Conservation (phyloP, 1,284 basidiomycete genomes). For the Lignosus rhinocerotis region DNA sequence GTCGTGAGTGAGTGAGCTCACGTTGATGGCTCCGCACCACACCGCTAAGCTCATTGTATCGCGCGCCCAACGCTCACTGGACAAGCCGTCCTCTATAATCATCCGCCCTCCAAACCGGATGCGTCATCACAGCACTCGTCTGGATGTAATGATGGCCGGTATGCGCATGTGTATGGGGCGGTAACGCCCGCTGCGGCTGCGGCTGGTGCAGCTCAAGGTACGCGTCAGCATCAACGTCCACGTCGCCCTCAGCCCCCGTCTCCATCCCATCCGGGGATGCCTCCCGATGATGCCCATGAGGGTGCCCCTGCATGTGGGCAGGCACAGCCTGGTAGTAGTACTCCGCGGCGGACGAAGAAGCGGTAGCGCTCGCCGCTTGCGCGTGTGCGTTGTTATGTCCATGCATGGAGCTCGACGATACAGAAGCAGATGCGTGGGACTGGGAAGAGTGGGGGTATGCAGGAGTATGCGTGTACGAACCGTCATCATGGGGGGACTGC, state of each 20-base stretch:
- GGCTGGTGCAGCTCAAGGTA: slow-evolving; percentile 21
- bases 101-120: slow-evolving; percentile 16
- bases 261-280: background rate
- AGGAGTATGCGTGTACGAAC: background rate
- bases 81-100: slow-evolving; percentile 16
- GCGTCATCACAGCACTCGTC: background rate
- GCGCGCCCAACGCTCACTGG: slow-evolving; percentile 10
- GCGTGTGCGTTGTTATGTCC: background rate
- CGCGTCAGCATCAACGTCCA: slow-evolving; percentile 3
- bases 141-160: slow-evolving; percentile 13
- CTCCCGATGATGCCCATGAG: background rate
- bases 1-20: background rate
- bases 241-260: background rate
- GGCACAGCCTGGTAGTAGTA: slow-evolving; percentile 9
- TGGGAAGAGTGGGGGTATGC: background rate
- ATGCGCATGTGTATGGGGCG: background rate
- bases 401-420: background rate
- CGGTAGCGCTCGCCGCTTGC: background rate
- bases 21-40: background rate
- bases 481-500: background rate
- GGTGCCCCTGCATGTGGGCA: background rate
- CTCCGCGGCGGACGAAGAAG: background rate
- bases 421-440: background rate
- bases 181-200: slow-evolving; percentile 11
- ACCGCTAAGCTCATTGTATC: no score